These are phyloP conservation scores for Thielaviopsis populi DNA, from an alignment of 2,329 filamentous ascomycete species.

Conservation along the genomic window DNA sequence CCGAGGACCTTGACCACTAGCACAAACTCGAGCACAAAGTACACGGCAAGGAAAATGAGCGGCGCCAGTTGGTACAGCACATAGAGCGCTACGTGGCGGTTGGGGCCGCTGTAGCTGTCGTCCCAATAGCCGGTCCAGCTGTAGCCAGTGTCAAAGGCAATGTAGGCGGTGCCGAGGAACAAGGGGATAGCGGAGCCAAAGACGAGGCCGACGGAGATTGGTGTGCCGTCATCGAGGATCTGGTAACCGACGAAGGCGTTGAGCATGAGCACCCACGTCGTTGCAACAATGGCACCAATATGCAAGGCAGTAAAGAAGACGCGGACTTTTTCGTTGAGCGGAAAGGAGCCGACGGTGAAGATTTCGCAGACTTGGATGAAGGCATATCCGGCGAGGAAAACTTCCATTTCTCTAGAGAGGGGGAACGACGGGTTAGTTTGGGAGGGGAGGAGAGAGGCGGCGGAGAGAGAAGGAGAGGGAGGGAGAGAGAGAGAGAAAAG, in stretches of 20 bases:
- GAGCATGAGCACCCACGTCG: slow-evolving; percentile 78
- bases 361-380: slow-evolving; percentile 89
- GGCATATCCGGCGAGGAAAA: slow-evolving; percentile 78
- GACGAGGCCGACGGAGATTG: slow-evolving; percentile 65
- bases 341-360: slow-evolving; percentile 84
- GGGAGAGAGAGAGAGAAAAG: no score
- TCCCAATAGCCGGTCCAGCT: slow-evolving; percentile 70
- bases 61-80: slow-evolving; percentile 85
- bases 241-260: slow-evolving; percentile 91
- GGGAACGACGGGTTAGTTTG: no score
- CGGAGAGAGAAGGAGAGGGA: no score
- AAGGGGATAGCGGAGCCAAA: slow-evolving; percentile 53
- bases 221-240: slow-evolving; percentile 81
- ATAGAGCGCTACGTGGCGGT: slow-evolving; percentile 73
- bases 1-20: slow-evolving; percentile 76
- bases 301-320: slow-evolving; percentile 79
- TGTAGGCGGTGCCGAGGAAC: slow-evolving; percentile 86
- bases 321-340: slow-evolving; percentile 53
- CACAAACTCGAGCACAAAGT: slow-evolving; percentile 68
- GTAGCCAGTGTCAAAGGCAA: slow-evolving; percentile 85
- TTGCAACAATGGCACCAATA: slow-evolving; percentile 75
- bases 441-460: no score
- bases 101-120: slow-evolving; percentile 41
- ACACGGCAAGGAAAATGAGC: slow-evolving; percentile 75
- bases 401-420: slow-evolving; percentile 70